Base-by-base conservation (phyloP, 768 basidiomycete genomes). In the Melanogaster broomeanus region DNA sequence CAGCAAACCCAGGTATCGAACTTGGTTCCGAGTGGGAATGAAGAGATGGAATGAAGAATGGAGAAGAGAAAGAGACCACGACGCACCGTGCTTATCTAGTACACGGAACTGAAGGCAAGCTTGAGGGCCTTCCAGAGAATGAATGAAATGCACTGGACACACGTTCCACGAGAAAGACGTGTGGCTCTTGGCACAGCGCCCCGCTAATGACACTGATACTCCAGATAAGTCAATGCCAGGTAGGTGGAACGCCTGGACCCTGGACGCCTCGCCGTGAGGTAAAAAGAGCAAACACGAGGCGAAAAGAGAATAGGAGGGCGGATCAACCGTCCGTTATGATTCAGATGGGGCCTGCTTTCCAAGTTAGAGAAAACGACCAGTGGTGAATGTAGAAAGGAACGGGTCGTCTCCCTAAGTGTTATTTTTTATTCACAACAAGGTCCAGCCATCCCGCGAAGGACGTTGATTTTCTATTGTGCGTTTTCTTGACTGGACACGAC, bases 241-340 rank as follows among this genome's bases (percentile, higher is more conserved):
- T 33, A n/a, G 10, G 11, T 16, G n/a, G 44, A 31, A 30, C 6
- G 11, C 27, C 28, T 46, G 16, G 25, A 52, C 16, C 27, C 28
- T 46, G 16, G 25, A 52, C 16, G 11, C 25, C 31, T 22, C 40
- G 21, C 40, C 48, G 40, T 42, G 19, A 30, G 5, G 24, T 15
- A 21, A 27, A 42, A 42, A 42, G 22, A 27, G 27, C 3, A 12
- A 51, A 51, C 52, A 53, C 52, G 52, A 53, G 52, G 52, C 52
- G 21, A 33, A 37, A 33, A n/a, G 34, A 13, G 8, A 21, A 30
- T 33, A 44, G 21, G 25, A 9, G 18, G 28, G 34, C 52, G 48
- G 52, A 16, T 53, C 48, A 53, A 50, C 48, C 52, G 48, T 37
- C 35, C 19, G 25, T 12, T 41, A 38, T 22, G 33, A 25, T 37